Evolutionary conservation across 345 rosid genomes (phyloP), one percentile per base, ranked within the genome.

Genomic region (sweet orange (Citrus sinensis)): DNA sequence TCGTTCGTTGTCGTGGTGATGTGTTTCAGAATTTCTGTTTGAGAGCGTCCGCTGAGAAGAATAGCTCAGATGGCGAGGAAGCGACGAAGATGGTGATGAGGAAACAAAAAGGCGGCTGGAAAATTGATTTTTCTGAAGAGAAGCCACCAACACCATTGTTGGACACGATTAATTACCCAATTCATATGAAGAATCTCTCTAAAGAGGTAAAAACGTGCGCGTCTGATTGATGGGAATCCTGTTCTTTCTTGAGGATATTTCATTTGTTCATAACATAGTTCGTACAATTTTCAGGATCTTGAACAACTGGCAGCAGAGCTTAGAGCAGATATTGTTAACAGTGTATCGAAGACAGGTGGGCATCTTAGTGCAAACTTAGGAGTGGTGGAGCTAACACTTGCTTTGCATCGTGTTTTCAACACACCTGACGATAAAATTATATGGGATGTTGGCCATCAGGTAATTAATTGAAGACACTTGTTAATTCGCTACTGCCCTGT

Each of bases 401-500:
- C 95, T 29, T 74, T 92, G 75, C 95, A 92, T 80, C 87, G 86
- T 79, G 91, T 90, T 9, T 92, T 92, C 80, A 82, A 84, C 46
- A 64, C 90, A 49, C 96, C 96, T 59, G 89, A 92, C 2, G 96
- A 92, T 79, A 92, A 86, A 83, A 87, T 92, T 78, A 75, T 90
- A 61, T 92, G 96, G 96, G 96, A 92, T 78, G 96, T 92, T 46
- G 96, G 96, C 35, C 96, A 92, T 84, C 96, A 92, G 93, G 95
- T 91, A 35, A 77, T 71, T 34, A 7, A 46, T 46, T 46, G 14
- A 13, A 46, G 51, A 13, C 1, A 46, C 51, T 13, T 46, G 51
- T 46, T 46, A 46, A 46, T 46, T 7, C 64, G 11, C 51, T 46
- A 46, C 51, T 13, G 17, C 3, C 51, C 51, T 74, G 75, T 71